Evolutionary conservation across 805 yeast species (phyloP), one percentile per base, ranked within the genome.

Genomic region (Candida mattraensis): DNA sequence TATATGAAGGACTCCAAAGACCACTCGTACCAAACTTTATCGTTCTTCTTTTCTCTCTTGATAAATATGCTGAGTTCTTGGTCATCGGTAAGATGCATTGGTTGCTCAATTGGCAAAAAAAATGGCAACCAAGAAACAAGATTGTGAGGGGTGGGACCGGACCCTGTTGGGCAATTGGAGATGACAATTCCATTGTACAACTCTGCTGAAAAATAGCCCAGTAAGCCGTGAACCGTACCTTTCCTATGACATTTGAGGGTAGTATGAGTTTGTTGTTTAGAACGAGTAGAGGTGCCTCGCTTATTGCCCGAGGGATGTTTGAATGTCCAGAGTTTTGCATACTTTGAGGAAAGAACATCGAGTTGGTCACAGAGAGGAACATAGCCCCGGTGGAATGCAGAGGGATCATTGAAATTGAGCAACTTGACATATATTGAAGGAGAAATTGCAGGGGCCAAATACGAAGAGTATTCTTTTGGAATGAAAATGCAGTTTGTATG

Each of bases 161-260:
- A 18, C 3, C 49, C 50, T 0, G 49, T 48, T 42, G 80, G 78
- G 20, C 63, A 58, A 11, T 72, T 80, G 18, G 83, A 73, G 4
- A 85, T 62, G 7, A 54, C 53, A 16, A 80, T 64, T 30, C 77
- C 81, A 1, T 71, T 74, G 54, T 78, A 85, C n/a, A 88, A 66
- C 3, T 61, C 72, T 0, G 93, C 80, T n/a, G 69, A 70, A 51
- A 89, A 89, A 51, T 67, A 80, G 0, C 96, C 96, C 3, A 78
- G 64, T 22, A 88, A 56, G 0, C 91, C 96, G 55, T 87, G 89
- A 3, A 86, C 56, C 13, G 70, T 71, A 2, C 83, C 74, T 35
- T 72, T 67, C 20, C 70, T 60, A 11, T 67, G 64, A 5, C 74
- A 64, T 31, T 64, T 63, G 41, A 81, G 71, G 0, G 51, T 39